A percentile compares a stretch with the other conserved stretches of the same genome.
These are phyloP conservation scores for Didymella arachidicola DNA, from an alignment of 2,329 filamentous ascomycete species.

Conservation along the genomic window DNA sequence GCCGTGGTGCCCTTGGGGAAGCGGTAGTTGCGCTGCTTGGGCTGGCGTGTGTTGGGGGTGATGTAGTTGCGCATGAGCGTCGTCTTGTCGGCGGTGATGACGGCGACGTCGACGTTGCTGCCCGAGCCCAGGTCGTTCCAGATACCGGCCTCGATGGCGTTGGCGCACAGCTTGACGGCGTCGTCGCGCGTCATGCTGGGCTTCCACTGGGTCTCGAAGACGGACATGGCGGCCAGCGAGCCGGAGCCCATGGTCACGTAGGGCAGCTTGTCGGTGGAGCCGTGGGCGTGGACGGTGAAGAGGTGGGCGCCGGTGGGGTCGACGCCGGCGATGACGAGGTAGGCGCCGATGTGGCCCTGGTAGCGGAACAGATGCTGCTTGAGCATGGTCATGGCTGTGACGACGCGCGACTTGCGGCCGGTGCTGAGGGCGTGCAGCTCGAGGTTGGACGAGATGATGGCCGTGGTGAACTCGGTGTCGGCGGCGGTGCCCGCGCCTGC, in stretches of 20 bases:
- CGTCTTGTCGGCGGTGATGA: constrained; percentile 96
- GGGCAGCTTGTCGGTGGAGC: constrained; percentile 96
- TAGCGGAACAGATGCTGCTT: constrained; percentile 99
- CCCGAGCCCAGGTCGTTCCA: constrained; percentile 98
- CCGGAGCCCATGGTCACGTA: constrained; percentile 99
- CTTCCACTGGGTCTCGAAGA: constrained; percentile 98
- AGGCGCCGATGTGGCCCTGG: constrained; percentile 97
- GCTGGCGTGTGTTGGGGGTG: constrained; percentile 86
- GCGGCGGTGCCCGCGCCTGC: constrained; percentile 96
- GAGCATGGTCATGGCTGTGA: constrained; percentile 99
- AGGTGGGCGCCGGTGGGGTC: constrained; percentile 95
- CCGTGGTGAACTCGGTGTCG: constrained; percentile 98
- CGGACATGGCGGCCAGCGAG: constrained; percentile 94
- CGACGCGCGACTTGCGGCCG: constrained; percentile 93
- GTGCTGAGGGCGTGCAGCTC: constrained; percentile 97
- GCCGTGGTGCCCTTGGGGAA: constrained; percentile 94
- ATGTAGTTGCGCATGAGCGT: constrained; percentile 92
- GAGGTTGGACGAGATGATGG: constrained; percentile 97
- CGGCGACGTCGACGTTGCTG: constrained; percentile 94
- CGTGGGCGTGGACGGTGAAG: constrained; percentile 98
- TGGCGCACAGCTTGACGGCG: constrained; percentile 80
- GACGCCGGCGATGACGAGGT: constrained; percentile 95
- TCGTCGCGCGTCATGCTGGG: constrained; percentile 76
- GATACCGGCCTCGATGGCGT: constrained; percentile 95
- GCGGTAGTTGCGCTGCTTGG: constrained; percentile 92